Evolutionary conservation across 495 filamentous ascomycete genomes (phyloP), one percentile per base, ranked within the genome.

Genomic region (Amorphotheca resinae): DNA sequence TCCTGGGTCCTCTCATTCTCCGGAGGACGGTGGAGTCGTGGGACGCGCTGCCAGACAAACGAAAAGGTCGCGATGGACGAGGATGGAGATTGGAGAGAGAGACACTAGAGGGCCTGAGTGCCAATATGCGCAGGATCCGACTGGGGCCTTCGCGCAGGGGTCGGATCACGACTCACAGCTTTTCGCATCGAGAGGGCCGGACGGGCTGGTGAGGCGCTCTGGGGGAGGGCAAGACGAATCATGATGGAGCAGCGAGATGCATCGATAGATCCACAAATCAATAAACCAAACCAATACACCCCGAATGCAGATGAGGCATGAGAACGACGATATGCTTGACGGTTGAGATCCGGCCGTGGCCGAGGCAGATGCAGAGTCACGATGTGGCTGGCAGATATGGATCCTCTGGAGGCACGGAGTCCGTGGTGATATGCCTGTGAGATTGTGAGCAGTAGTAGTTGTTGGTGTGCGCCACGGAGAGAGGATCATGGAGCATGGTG

Each of bases 131-230:
- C 28, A 23, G 42, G 35, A 45, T 23, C 0, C 28, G 48, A 55
- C 52, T 16, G 49, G 52, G 52, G 52, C 18, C 25, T 21, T 3
- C 33, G 5, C 31, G 42, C 52, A 25, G 34, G 52, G 52, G 52
- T 55, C 38, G n/a, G n/a, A n/a, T n/a, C n/a, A n/a, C n/a, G n/a
- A n/a, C n/a, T n/a, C n/a, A n/a, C n/a, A n/a, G n/a, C n/a, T n/a
- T n/a, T n/a, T n/a, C n/a, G n/a, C n/a, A n/a, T n/a, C 51, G 52
- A 34, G 40, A 51, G 37, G 45, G 33, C 38, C 9, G 48, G 36
- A 42, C 45, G 44, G 41, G 51, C 21, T 38, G 42, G 36, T 51
- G 45, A 49, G 48, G 46, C 48, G 51, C 48, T 51, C 38, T 48
- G 48, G 41, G 48, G 42, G 52, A 55, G 36, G 20, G 25, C 18